phyloP scores from a whole-genome alignment of 176 grass and related monocot genomes.

The Canna indica region DNA sequence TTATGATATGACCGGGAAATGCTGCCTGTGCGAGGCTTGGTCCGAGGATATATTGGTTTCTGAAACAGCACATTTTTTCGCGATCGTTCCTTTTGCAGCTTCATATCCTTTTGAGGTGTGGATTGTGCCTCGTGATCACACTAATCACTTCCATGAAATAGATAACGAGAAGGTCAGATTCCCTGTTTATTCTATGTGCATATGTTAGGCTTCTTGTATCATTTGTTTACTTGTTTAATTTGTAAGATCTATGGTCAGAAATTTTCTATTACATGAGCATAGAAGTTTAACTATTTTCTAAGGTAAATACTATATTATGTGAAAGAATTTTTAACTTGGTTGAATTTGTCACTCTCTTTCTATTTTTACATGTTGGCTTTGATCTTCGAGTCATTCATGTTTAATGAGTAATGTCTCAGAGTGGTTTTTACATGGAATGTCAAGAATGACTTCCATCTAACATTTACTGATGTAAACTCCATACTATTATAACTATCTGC shows the following conservation, averaged over 20 bases:
- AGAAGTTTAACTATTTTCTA: not conserved
- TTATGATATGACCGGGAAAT: slow-evolving; percentile 53
- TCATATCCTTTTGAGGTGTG: slow-evolving; percentile 90
- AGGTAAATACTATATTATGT: not conserved
- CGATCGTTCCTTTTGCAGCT: slow-evolving; percentile 80
- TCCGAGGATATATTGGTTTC: slow-evolving; percentile 53
- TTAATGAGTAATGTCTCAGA: too few relatives aligned
- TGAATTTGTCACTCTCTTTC: not conserved
- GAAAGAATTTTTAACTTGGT: not conserved
- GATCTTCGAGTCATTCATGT: too few relatives aligned
- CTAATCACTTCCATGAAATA: slow-evolving; percentile 72
- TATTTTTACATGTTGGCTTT: not conserved
- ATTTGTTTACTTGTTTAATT: not conserved
- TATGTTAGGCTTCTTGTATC: not conserved
- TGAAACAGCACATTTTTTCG: slow-evolving; percentile 50
- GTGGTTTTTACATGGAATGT: too few relatives aligned
- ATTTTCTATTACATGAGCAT: not conserved
- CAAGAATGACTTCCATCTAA: too few relatives aligned
- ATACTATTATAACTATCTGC: not conserved
- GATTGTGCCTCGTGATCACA: slow-evolving; percentile 72
- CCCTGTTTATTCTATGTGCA: not conserved
- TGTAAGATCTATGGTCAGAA: not conserved
- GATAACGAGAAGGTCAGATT: slow-evolving; percentile 50
- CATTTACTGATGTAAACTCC: not conserved
- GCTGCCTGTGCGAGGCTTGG: slow-evolving; percentile 53